These are phyloP conservation scores for Neurospora sp. DNA, from an alignment of 495 filamentous ascomycete species.

Conservation along the genomic window DNA sequence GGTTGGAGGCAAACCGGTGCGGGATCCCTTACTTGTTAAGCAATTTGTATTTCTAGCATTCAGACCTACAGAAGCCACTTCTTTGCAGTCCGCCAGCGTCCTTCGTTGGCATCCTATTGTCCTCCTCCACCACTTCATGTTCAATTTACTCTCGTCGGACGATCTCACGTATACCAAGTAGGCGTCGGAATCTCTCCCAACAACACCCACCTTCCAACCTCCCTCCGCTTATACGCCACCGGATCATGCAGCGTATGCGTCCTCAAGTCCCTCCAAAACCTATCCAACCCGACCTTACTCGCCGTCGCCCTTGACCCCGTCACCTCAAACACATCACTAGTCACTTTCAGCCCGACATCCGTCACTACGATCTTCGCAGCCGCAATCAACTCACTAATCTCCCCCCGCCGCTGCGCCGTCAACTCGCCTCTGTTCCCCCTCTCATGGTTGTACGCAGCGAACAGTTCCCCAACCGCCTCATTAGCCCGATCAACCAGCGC, in stretches of 20 bases:
- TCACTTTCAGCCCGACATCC: conserved; percentile 45
- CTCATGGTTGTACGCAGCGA: conserved; percentile 18
- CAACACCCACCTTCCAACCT: conserved; percentile 45
- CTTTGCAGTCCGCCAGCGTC: not conserved
- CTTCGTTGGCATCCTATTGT: not conserved
- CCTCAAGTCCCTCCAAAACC: conserved; percentile 52
- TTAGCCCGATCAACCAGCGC: conserved; percentile 46
- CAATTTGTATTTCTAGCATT: not conserved
- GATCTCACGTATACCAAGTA: conserved; percentile 45
- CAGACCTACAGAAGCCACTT: not conserved
- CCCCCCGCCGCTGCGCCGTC: conserved; percentile 39
- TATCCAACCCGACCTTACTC: conserved; percentile 44
- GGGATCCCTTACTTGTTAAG: not conserved
- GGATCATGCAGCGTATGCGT: conserved; percentile 55
- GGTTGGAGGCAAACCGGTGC: not conserved
- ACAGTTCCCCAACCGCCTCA: conserved; percentile 20
- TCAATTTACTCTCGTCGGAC: no score
- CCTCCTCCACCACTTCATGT: no score
- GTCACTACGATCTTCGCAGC: conserved; percentile 50
- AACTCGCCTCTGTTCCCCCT: conserved; percentile 23
- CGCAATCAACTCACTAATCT: conserved; percentile 50
- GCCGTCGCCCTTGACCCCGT: conserved; percentile 46
- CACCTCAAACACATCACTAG: conserved; percentile 49
- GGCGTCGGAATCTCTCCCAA: conserved; percentile 42
- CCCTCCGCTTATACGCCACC: conserved; percentile 50